These are phyloP conservation scores for Chrysoporthe austroafricana DNA, from an alignment of 2,329 filamentous ascomycete species.

Conservation along the genomic window DNA sequence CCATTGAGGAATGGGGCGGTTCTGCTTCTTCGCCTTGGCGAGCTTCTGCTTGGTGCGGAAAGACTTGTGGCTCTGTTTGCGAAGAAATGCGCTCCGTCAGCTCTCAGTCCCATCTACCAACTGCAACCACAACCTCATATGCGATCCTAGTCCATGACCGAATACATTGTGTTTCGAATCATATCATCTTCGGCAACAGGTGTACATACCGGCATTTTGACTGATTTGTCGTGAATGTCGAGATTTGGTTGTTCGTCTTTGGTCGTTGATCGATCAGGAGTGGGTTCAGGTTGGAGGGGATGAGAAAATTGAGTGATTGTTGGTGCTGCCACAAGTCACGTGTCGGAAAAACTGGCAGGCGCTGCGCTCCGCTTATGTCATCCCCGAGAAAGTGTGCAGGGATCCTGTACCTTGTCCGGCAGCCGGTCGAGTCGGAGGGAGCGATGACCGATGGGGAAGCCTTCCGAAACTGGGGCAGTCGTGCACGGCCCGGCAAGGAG, in stretches of 20 bases:
- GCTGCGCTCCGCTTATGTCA: neutral
- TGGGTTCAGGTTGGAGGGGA: slow-evolving; percentile 21
- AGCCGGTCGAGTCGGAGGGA: slow-evolving; percentile 10
- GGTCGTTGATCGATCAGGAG: slow-evolving; percentile 34
- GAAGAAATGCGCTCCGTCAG: slow-evolving; percentile 22
- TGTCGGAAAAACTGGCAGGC: slow-evolving; percentile 16
- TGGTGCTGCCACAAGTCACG: slow-evolving; percentile 20
- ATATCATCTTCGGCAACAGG: neutral
- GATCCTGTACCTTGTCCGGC: neutral
- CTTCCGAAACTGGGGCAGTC: slow-evolving; percentile 20
- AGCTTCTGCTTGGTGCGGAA: slow-evolving; percentile 99
- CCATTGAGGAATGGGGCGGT: slow-evolving; percentile 99
- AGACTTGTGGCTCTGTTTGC: slow-evolving; percentile 93
- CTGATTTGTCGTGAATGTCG: slow-evolving; percentile 40
- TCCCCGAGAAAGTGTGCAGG: neutral
- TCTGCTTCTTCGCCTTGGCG: slow-evolving; percentile 99
- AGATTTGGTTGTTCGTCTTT: slow-evolving; percentile 28
- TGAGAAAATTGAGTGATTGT: slow-evolving; percentile 20
- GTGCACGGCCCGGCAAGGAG: slow-evolving; percentile 19
- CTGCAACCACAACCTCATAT: slow-evolving; percentile 7
- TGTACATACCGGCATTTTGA: slow-evolving; percentile 47
- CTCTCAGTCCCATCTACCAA: slow-evolving; percentile 22
- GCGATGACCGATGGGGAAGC: slow-evolving; percentile 11
- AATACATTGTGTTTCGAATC: neutral
- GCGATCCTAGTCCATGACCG: neutral